These are phyloP conservation scores for Capsella rubella DNA, from an alignment of 441 rosid species.

Conservation along the genomic window DNA sequence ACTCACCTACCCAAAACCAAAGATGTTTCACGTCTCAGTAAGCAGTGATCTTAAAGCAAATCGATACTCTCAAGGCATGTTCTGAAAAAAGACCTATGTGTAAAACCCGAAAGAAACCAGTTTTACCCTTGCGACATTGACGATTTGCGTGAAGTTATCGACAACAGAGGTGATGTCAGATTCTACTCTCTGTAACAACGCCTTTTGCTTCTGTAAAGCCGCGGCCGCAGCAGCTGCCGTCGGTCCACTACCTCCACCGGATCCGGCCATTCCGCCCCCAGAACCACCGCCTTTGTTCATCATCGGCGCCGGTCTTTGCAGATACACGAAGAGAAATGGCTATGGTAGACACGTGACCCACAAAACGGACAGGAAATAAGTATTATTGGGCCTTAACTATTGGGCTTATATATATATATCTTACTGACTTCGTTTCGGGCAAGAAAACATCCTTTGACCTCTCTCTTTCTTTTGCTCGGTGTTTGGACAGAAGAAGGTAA, in stretches of 20 bases:
- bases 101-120: not conserved
- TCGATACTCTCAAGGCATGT: not conserved
- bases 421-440: not conserved
- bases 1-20: conserved; percentile 4
- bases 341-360: not conserved
- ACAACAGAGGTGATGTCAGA: conserved; percentile 46
- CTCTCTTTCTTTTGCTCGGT: not conserved
- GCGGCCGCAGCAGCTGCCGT: conserved; percentile 67
- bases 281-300: conserved; percentile 55
- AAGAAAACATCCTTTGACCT: too few species aligned
- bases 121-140: not conserved
- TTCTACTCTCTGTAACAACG: conserved; percentile 51
- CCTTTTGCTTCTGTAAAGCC: conserved; percentile 71
- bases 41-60: not conserved
- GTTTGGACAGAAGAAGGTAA: conserved; percentile 18
- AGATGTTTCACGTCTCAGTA: not conserved
- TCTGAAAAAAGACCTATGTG: not conserved
- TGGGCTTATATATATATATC: not conserved
- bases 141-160: conserved; percentile 54
- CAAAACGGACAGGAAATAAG: not conserved
- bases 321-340: not conserved
- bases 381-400: conserved; percentile 14
- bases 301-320: conserved; percentile 8
- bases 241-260: conserved; percentile 59
- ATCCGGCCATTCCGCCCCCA: conserved; percentile 14